Evolutionary conservation across 169 alveolate genomes (phyloP), one percentile per base, ranked within the genome.

Genomic region (Babesia bovis): DNA sequence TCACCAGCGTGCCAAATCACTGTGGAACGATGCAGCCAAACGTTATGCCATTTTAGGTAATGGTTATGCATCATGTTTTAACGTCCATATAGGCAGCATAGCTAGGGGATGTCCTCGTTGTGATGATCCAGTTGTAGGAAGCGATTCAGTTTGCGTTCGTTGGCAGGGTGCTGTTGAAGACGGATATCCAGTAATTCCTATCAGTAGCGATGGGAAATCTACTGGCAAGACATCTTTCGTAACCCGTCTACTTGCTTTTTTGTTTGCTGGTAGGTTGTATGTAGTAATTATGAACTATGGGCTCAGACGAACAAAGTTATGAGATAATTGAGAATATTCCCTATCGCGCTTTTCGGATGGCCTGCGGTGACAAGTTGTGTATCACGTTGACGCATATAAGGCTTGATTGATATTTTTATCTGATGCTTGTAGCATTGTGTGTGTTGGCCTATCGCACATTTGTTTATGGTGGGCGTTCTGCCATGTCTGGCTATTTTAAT

Each of bases 1-100:
- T n/a, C 97, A 94, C 59, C 95, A 96, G 32, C 73, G 97, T 58
- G 97, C 97, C 57, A 89, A 92, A 66, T 91, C 87, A 49, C 91
- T 91, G 56, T 94, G 97, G 97, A 91, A 90, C 61, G 85, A 93
- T 13, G 82, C 94, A 0, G 94, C 90, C 36, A 91, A 87, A 52
- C 85, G 91, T 19, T 90, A 87, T 60, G 81, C 90, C 40, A 91
- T 94, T n/a, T 59, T 94, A 50, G 73, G 96, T 92, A 61, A 33
- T 38, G 45, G 89, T 25, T 17, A 28, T 32, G 45, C 30, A 26
- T 23, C 42, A n/a, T 35, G 9, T 15, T 12, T 41, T 35, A 23
- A 25, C 36, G 47, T n/a, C 21, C 17, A 5, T 50, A 23, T 87
- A 92, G 96, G 86, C 36, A 85, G 79, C 55, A 91, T 94, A 21